Evolutionary conservation across 306 rosid species (phyloP), one percentile per base, ranked within the genome.

Genomic region (Lathyrus aphaca): DNA sequence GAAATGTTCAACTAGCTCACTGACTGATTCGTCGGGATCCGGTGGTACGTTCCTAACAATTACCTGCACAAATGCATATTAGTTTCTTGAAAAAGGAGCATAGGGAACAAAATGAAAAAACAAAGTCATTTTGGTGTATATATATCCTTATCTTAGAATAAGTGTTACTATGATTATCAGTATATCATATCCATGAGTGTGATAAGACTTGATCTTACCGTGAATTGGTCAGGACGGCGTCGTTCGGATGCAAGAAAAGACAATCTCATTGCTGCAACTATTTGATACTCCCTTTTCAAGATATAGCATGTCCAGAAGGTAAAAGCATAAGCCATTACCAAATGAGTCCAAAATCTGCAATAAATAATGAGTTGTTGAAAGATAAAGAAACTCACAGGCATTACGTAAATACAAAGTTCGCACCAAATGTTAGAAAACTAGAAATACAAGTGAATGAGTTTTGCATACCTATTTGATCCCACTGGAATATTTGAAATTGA

Each of bases 271-370:
- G 86, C 59, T 25, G 99, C 95, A 79, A 90, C 83, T 17, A 64
- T 83, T 71, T 87, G 87, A 64, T 94, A 94, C 86, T 94, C 99
- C 81, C 74, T 85, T 75, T 81, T 88, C 81, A 94, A 81, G 64
- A 87, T 82, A 76, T 88, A 88, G 81, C 95, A 94, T 19, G 97
- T 86, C 96, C 97, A 94, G 69, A 88, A 84, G 65, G 99, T 91
- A 84, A 94, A 94, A 63, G 79, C 92, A 83, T 94, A 94, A 50
- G 97, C 97, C 97, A 94, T 94, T 68, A 86, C 87, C 82, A 91
- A 77, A 82, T 94, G 99, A 69, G 99, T 88, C 99, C 97, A 94
- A 78, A 94, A 94, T 84, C 99, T 94, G 92, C 80, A 83, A 81
- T 59, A 71, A 16, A 68, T 38, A 67, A 60, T 60, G 63, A 77